A percentile compares a stretch with the other conserved stretches of the same genome.
phyloP scores from a whole-genome alignment of 1,284 basidiomycete genomes.

The Ganoderma resinaceum region DNA sequence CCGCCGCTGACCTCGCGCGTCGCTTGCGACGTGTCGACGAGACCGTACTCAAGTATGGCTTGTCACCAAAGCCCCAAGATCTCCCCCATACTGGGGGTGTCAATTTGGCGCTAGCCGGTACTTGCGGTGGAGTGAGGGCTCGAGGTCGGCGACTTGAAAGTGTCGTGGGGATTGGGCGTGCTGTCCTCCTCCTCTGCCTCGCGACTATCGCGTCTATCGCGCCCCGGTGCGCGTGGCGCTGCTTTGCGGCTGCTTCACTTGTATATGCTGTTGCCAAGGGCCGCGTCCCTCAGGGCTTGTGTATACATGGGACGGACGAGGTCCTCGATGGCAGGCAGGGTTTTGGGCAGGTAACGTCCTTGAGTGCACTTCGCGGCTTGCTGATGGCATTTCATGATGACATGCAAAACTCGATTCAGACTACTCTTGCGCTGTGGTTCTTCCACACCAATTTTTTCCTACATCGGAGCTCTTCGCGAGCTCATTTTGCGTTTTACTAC shows the following conservation, averaged over 20 bases:
- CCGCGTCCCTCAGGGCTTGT: neutral
- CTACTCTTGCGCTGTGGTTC: constrained; percentile 20
- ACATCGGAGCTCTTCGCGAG: constrained; percentile 12
- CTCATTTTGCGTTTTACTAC: too few species aligned
- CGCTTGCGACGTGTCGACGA: neutral
- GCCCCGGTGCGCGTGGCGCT: neutral
- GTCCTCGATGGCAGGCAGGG: neutral
- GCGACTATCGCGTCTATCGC: constrained; percentile 14
- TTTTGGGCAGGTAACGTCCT: constrained; percentile 7
- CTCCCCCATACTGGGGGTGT: neutral
- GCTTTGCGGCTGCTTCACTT: constrained; percentile 4
- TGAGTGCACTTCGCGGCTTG: constrained; percentile 24
- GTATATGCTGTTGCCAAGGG: constrained; percentile 1
- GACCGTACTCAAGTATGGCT: neutral
- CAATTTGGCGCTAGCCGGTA: neutral
- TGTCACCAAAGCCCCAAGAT: constrained; percentile 1
- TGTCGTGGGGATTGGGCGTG: constrained; percentile 22
- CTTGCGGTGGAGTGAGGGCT: neutral
- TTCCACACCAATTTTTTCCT: constrained; percentile 8
- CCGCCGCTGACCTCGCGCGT: constrained; percentile 1
- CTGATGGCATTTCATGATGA: constrained; percentile 8
- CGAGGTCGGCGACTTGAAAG: constrained; percentile 10
- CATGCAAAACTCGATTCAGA: constrained; percentile 23
- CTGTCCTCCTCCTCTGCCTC: constrained; percentile 1
- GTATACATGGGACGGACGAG: constrained; percentile 2